These are phyloP conservation scores for Fagopyrum homotropicum DNA, from an alignment of 148 eudicot genomes.

Conservation along the genomic window DNA sequence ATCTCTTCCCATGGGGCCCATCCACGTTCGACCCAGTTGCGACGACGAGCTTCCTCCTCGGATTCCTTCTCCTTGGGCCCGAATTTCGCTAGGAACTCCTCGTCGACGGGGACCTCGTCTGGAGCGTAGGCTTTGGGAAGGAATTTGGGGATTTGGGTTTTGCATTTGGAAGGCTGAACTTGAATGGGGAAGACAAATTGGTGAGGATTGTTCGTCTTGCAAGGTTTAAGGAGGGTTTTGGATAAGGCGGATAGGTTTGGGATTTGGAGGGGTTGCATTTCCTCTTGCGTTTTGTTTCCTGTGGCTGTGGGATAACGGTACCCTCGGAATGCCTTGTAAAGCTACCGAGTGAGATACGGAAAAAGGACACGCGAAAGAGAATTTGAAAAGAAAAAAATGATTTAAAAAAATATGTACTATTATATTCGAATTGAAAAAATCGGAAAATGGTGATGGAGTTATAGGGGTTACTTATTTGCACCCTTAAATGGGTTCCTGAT, in stretches of 20 bases:
- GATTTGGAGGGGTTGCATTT: conserved; percentile 59
- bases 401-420: no score
- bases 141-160: conserved; percentile 4
- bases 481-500: no score
- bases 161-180: background rate
- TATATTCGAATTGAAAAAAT: no score
- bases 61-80: conserved; percentile 54
- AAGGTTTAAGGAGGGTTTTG: conserved; percentile 43
- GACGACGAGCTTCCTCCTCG: conserved; percentile 71
- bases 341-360: no score
- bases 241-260: conserved; percentile 24
- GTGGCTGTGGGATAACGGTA: no score
- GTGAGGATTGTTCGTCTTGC: no score
- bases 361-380: no score
- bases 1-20: conserved; percentile 99
- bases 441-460: no score
- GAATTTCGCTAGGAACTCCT: conserved; percentile 63
- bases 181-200: background rate
- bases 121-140: conserved; percentile 30
- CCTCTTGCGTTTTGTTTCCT: background rate
- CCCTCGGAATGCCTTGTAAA: no score
- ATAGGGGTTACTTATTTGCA: no score
- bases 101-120: conserved; percentile 83
- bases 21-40: conserved; percentile 83
- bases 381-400: no score